phyloP scores from a whole-genome alignment of 2,329 filamentous ascomycete genomes.

The Ophiostoma pallidulum region DNA sequence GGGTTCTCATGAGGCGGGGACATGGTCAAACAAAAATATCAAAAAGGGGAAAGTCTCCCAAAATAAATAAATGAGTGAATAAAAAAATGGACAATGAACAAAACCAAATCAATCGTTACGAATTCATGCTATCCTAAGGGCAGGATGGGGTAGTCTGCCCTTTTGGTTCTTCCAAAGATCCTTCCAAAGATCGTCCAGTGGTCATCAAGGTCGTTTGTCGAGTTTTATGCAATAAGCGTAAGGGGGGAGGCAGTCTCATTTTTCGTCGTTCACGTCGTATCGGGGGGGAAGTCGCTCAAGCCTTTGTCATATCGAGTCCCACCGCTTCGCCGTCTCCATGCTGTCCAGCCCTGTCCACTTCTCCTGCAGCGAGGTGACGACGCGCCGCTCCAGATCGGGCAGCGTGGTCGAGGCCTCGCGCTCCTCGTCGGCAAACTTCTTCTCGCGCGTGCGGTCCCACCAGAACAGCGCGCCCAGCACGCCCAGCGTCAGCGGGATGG shows the following conservation, averaged over 20 bases:
- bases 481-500: slow-evolving; percentile 45
- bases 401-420: slow-evolving; percentile 44
- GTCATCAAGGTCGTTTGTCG: no score
- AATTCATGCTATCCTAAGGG: not conserved
- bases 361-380: slow-evolving; percentile 46
- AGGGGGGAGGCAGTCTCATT: no score
- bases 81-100: no score
- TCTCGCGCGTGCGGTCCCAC: slow-evolving; percentile 43
- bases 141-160: no score
- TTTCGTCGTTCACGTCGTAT: not conserved
- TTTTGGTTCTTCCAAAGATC: no score
- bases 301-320: slow-evolving; percentile 12
- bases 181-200: no score
- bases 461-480: slow-evolving; percentile 48
- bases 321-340: slow-evolving; percentile 14
- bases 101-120: not conserved
- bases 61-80: no score
- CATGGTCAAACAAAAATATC: not conserved
- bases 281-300: no score
- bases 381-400: slow-evolving; percentile 46
- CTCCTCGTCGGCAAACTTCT: slow-evolving; percentile 39
- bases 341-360: slow-evolving; percentile 38
- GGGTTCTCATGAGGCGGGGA: no score
- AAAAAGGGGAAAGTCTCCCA: not conserved
- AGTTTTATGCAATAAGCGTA: no score